These are phyloP conservation scores for Chaetomiaceae sp. DNA, from an alignment of 2,329 filamentous ascomycete species.

Conservation along the genomic window DNA sequence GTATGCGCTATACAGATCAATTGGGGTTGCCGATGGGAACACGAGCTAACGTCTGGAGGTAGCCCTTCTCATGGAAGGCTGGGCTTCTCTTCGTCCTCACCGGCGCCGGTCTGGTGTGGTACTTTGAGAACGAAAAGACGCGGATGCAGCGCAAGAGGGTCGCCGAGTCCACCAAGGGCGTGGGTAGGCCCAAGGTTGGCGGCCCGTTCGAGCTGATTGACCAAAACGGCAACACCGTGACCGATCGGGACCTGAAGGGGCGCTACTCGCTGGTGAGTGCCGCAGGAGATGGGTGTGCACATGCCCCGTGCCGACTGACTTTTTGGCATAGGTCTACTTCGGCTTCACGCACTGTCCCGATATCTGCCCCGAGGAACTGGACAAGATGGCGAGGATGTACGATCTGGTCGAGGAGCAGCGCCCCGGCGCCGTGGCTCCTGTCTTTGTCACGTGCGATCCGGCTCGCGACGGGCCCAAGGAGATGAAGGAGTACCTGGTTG, in stretches of 20 bases:
- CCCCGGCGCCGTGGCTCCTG: slow-evolving; percentile 58
- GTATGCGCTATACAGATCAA: slow-evolving; percentile 40
- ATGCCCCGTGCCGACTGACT: not conserved
- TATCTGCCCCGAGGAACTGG: slow-evolving; percentile 97
- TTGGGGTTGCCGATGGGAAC: too few relatives aligned
- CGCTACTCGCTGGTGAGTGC: slow-evolving; percentile 70
- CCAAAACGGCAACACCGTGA: slow-evolving; percentile 73
- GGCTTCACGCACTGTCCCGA: slow-evolving; percentile 98
- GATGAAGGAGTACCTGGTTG: slow-evolving; percentile 76
- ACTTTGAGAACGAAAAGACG: slow-evolving; percentile 90
- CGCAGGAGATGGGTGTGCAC: not conserved
- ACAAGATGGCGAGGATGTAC: slow-evolving; percentile 98
- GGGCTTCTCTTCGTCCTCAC: slow-evolving; percentile 79
- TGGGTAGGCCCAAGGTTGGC: slow-evolving; percentile 89
- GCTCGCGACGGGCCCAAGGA: slow-evolving; percentile 83
- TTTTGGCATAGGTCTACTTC: slow-evolving; percentile 72
- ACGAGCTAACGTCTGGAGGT: not conserved
- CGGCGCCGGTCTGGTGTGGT: slow-evolving; percentile 73
- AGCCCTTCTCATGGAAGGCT: slow-evolving; percentile 93
- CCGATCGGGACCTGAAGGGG: slow-evolving; percentile 76
- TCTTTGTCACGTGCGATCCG: slow-evolving; percentile 96
- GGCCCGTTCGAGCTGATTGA: slow-evolving; percentile 79
- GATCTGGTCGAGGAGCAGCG: slow-evolving; percentile 59
- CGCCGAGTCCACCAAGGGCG: slow-evolving; percentile 87
- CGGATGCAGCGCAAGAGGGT: slow-evolving; percentile 85